A percentile compares a stretch with the other conserved stretches of the same genome.
phyloP scores from a whole-genome alignment of 192 early-diverging fungal genomes.

The Podila clonocystis region DNA sequence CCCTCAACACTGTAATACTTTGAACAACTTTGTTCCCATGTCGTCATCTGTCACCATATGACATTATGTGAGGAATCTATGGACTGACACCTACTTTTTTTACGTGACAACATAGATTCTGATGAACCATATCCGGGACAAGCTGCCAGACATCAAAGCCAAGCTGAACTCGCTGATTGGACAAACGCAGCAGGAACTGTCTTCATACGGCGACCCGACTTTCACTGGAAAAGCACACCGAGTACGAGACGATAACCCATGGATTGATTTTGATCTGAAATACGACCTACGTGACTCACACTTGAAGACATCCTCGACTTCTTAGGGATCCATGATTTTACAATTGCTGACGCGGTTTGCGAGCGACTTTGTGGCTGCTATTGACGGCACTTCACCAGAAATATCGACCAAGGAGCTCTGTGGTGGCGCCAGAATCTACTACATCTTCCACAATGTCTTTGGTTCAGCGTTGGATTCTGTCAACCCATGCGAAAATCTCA shows the following conservation, averaged over 20 bases:
- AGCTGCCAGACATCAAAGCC: slow-evolving; percentile 79
- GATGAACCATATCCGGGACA: slow-evolving; percentile 83
- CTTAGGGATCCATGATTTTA: slow-evolving; percentile 68
- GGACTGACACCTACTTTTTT: neutral
- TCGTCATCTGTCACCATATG: too few relatives aligned
- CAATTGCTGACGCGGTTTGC: slow-evolving; percentile 81
- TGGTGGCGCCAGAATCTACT: slow-evolving; percentile 85
- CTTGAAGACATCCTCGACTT: neutral
- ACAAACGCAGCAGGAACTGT: slow-evolving; percentile 80
- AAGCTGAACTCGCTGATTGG: slow-evolving; percentile 79
- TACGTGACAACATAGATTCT: slow-evolving; percentile 60
- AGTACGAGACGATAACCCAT: slow-evolving; percentile 15
- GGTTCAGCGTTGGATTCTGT: slow-evolving; percentile 78
- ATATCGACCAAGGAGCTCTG: slow-evolving; percentile 83
- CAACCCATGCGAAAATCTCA: slow-evolving; percentile 75
- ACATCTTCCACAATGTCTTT: slow-evolving; percentile 85
- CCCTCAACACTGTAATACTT: slow-evolving; percentile 65
- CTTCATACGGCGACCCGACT: slow-evolving; percentile 69
- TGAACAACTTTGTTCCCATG: neutral
- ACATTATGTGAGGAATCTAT: neutral
- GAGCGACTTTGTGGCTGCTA: slow-evolving; percentile 78
- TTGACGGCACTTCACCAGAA: slow-evolving; percentile 77
- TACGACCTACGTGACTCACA: neutral
- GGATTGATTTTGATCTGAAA: neutral
- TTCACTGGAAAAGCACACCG: slow-evolving; percentile 60